A percentile compares a stretch with the other conserved stretches of the same genome.
Evolutionary conservation across 2,329 filamentous ascomycete species (phyloP).

Genomic region (Neopestalotiopsis sp.): DNA sequence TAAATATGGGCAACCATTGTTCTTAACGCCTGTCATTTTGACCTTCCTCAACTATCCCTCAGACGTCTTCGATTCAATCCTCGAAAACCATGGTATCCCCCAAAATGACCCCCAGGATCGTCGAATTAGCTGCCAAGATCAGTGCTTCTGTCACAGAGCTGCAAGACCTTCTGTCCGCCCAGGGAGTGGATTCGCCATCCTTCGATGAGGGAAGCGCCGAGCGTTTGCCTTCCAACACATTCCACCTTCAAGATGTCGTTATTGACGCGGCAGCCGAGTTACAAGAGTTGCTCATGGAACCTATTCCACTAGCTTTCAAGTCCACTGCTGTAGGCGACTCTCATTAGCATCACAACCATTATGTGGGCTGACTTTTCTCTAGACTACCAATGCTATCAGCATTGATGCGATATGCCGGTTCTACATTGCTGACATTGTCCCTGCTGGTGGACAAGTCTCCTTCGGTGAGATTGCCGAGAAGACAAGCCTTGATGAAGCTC

Average conservation of each 20-base stretch:
- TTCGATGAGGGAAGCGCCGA: slow-evolving; percentile 19
- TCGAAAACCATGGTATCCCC: too few relatives aligned
- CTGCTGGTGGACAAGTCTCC: slow-evolving; percentile 26
- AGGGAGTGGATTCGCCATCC: slow-evolving; percentile 12
- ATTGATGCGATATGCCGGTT: slow-evolving; percentile 36
- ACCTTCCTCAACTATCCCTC: too few relatives aligned
- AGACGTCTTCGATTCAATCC: too few relatives aligned
- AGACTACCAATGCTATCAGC: slow-evolving; percentile 24
- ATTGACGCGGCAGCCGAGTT: slow-evolving; percentile 23
- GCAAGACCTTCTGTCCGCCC: neutral
- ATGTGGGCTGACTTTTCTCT: neutral
- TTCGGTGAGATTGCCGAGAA: slow-evolving; percentile 33
- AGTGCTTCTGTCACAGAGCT: slow-evolving; percentile 13
- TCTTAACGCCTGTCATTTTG: too few relatives aligned
- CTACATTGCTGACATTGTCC: slow-evolving; percentile 34
- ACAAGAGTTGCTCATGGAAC: slow-evolving; percentile 20
- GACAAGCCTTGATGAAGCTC: slow-evolving; percentile 28
- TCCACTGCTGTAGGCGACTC: slow-evolving; percentile 9
- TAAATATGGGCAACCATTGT: too few relatives aligned
- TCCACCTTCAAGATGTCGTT: slow-evolving; percentile 3
- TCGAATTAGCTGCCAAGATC: slow-evolving; percentile 8
- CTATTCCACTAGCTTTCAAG: slow-evolving; percentile 2
- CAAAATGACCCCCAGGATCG: neutral
- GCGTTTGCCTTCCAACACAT: neutral
- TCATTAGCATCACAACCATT: neutral